Evolutionary conservation across 2,329 filamentous ascomycete species (phyloP).

Genomic region (Trichophyton equinum): DNA sequence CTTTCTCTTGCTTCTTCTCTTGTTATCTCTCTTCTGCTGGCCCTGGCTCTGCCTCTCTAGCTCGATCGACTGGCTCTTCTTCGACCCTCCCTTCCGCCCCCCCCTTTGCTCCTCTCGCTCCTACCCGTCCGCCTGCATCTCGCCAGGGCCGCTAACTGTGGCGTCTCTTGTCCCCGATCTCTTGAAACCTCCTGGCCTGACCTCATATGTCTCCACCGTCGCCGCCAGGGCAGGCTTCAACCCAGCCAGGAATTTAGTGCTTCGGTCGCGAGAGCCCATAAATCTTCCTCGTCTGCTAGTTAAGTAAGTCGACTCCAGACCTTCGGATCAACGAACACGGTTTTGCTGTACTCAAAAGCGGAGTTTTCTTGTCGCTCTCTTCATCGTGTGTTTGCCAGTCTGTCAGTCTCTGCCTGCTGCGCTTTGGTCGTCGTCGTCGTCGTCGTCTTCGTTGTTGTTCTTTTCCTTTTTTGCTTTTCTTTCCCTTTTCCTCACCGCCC

Average conservation of each 20-base stretch:
- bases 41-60: not conserved
- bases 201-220: conserved; percentile 3
- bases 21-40: not conserved
- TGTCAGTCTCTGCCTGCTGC: too few relatives aligned
- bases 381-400: not conserved
- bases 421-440: not conserved
- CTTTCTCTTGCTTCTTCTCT: not conserved
- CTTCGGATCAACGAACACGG: not conserved
- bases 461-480: not conserved
- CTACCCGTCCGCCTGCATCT: not conserved
- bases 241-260: not conserved
- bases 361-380: not conserved
- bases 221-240: conserved; percentile 3
- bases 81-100: too few relatives aligned
- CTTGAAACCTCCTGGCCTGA: conserved; percentile 1
- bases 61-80: not conserved
- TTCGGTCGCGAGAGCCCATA: not conserved
- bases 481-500: not conserved
- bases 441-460: not conserved
- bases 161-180: not conserved
- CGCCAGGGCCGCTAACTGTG: not conserved
- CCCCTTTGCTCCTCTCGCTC: not conserved
- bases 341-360: not conserved
- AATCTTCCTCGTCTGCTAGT: not conserved
- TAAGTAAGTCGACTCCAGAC: not conserved